phyloP scores from a whole-genome alignment of 179 eudicot species.

The Corrigiola litoralis region DNA sequence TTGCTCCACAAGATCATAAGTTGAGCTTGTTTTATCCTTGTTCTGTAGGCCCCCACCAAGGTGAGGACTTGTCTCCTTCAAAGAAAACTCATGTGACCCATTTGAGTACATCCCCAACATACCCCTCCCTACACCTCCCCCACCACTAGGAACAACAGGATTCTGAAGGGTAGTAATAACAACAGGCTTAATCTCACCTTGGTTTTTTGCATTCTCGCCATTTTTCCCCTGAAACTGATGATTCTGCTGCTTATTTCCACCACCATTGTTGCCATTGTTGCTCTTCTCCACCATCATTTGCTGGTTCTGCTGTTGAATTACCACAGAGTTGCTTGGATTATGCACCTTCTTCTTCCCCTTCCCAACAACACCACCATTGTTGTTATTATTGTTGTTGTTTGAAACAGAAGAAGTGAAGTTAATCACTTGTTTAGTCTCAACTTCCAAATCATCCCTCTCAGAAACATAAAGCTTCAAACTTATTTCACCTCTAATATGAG shows the following conservation, averaged over 20 bases:
- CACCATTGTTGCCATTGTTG: background rate
- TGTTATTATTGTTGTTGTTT: background rate
- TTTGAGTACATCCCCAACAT: conserved; percentile 31
- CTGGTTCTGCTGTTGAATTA: conserved; percentile 22
- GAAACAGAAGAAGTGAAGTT: background rate
- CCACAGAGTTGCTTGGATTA: conserved; percentile 17
- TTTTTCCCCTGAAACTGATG: conserved; percentile 20
- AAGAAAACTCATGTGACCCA: conserved; percentile 44
- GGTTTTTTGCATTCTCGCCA: conserved; percentile 21
- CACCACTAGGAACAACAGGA: conserved; percentile 20
- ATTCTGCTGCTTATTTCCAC: conserved; percentile 23
- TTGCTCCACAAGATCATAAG: conserved; percentile 45
- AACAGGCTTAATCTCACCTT: conserved; percentile 66
- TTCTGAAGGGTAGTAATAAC: conserved; percentile 50
- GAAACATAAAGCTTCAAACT: conserved; percentile 61
- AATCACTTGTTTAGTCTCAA: conserved; percentile 38
- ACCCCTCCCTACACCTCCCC: conserved; percentile 35
- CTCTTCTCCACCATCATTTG: conserved; percentile 15
- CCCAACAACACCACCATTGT: background rate
- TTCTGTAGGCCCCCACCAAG: conserved; percentile 35
- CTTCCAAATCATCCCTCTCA: conserved; percentile 24
- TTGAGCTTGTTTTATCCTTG: conserved; percentile 41
- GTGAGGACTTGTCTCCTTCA: conserved; percentile 42
- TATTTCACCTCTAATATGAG: conserved; percentile 80
- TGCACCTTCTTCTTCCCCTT: conserved; percentile 51